phyloP scores from a whole-genome alignment of 1,284 basidiomycete genomes.

The Leccinum variabile region DNA sequence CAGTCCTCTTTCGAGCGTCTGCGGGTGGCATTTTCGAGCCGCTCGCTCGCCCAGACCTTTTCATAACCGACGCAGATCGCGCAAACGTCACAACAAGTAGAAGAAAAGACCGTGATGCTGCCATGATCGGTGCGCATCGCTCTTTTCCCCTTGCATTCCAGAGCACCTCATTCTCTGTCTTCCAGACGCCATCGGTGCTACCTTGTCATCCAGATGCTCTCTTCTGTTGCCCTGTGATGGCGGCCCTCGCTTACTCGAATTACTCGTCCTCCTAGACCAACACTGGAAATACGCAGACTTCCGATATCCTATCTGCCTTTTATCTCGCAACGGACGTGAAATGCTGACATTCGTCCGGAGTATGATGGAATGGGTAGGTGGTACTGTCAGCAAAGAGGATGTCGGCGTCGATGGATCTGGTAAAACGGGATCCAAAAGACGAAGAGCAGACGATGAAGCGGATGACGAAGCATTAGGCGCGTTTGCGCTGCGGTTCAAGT shows the following conservation, averaged over 20 bases:
- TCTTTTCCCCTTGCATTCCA: neutral
- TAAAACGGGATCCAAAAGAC: slow-evolving; percentile 55
- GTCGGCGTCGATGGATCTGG: slow-evolving; percentile 71
- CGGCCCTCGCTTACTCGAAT: slow-evolving; percentile 89
- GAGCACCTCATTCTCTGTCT: slow-evolving; percentile 9
- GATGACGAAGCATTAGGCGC: slow-evolving; percentile 77
- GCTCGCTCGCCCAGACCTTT: slow-evolving; percentile 83
- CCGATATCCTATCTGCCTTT: slow-evolving; percentile 85
- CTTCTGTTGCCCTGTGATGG: slow-evolving; percentile 92
- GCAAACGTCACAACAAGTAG: slow-evolving; percentile 81
- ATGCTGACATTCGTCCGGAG: slow-evolving; percentile 94
- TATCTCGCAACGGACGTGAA: slow-evolving; percentile 88
- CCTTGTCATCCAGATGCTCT: slow-evolving; percentile 74
- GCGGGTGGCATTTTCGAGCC: slow-evolving; percentile 84
- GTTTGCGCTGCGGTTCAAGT: slow-evolving; percentile 75
- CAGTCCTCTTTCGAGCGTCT: slow-evolving; percentile 74
- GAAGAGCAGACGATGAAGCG: slow-evolving; percentile 62
- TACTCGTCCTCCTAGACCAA: slow-evolving; percentile 94
- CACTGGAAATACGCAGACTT: slow-evolving; percentile 92
- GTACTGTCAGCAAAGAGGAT: slow-evolving; percentile 87
- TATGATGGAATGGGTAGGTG: slow-evolving; percentile 99
- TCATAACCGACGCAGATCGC: slow-evolving; percentile 92
- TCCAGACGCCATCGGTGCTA: slow-evolving; percentile 70
- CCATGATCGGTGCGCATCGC: slow-evolving; percentile 70
- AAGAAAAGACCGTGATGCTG: slow-evolving; percentile 88